Evolutionary conservation across 108 stramenopile species (phyloP).

Genomic region (Aurantiochytrium sp.): DNA sequence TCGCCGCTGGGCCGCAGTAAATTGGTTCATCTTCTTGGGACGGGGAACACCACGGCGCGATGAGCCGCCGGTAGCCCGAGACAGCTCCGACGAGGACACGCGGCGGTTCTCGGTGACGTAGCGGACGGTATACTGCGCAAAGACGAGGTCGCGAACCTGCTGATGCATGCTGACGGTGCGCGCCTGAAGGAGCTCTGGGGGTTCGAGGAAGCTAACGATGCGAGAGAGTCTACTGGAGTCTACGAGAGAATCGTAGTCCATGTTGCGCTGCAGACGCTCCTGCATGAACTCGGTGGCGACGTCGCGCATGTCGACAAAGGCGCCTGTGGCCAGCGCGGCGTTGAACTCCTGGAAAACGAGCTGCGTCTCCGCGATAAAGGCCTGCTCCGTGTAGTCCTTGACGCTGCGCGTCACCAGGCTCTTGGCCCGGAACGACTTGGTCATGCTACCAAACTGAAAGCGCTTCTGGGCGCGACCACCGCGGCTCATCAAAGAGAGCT

Average conservation of each 20-base stretch:
- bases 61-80: no score
- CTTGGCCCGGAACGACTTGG: background rate
- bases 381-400: background rate
- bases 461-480: background rate
- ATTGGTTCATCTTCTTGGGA: background rate
- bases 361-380: background rate
- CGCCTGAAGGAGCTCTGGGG: background rate
- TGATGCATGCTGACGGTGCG: background rate
- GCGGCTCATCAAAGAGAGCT: background rate
- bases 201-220: background rate
- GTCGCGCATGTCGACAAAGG: background rate
- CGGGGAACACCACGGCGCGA: background rate
- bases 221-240: background rate
- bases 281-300: background rate
- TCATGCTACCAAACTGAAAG: background rate
- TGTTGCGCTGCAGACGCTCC: background rate
- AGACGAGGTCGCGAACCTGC: background rate
- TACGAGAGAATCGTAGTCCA: background rate
- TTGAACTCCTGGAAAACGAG: background rate
- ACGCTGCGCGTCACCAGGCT: background rate
- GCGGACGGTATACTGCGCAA: background rate
- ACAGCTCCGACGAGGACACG: background rate
- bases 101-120: background rate
- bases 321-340: background rate
- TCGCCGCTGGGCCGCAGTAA: background rate